Conservation (phyloP, 305 asterid species). For the Solanum hybrid region DNA sequence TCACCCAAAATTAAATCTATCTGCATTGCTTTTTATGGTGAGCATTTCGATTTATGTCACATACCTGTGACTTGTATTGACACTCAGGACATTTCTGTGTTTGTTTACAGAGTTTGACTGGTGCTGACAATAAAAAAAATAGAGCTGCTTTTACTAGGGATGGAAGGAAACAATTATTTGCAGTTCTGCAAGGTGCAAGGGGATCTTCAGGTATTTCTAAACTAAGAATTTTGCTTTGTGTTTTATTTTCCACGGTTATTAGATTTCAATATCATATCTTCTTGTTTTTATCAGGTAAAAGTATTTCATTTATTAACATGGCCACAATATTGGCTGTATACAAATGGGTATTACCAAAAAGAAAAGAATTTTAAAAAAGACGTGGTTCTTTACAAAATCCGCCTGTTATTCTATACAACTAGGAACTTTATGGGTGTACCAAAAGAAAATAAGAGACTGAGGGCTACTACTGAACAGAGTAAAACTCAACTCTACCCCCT, state of each 20-base stretch:
- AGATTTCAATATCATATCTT: not conserved
- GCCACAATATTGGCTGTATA: not conserved
- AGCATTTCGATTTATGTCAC: slow-evolving; percentile 20
- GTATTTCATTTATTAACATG: not conserved
- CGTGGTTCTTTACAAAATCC: not conserved
- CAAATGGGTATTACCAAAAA: not conserved
- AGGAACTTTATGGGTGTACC: not conserved
- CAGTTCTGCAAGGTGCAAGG: slow-evolving; percentile 96
- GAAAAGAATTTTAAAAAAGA: not conserved
- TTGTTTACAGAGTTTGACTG: slow-evolving; percentile 56
- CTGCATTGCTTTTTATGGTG: slow-evolving; percentile 90
- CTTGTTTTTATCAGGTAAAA: not conserved
- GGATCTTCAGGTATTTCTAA: slow-evolving; percentile 88
- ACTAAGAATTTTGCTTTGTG: not conserved
- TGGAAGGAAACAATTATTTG: slow-evolving; percentile 94
- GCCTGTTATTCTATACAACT: not conserved
- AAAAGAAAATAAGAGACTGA: not conserved
- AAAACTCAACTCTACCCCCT: not conserved
- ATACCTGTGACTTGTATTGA: not conserved
- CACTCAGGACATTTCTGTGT: slow-evolving; percentile 7
- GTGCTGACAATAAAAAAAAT: slow-evolving; percentile 78
- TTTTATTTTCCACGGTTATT: not conserved
- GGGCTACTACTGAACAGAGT: not conserved
- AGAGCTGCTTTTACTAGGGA: slow-evolving; percentile 92
- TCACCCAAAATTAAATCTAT: slow-evolving; percentile 85